These are phyloP conservation scores for Francoa sonchifolia DNA, from an alignment of 441 rosid genomes.

Conservation along the genomic window DNA sequence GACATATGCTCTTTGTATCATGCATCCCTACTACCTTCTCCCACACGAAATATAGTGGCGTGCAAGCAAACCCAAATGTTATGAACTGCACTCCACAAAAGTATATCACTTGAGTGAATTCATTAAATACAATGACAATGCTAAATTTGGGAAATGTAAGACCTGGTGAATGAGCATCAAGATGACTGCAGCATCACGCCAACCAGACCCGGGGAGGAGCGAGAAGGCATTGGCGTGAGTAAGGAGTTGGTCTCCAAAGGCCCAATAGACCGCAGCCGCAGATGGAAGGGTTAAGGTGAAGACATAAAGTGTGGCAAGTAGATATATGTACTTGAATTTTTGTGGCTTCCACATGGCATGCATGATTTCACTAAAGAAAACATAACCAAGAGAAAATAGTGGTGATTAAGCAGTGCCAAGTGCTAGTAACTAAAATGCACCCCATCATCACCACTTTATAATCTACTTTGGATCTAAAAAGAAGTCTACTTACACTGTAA, in stretches of 20 bases:
- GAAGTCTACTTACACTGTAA: constrained; percentile 3
- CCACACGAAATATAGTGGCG: no score
- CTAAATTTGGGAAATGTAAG: no score
- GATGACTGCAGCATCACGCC: constrained; percentile 7
- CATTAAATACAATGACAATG: no score
- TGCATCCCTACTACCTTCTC: constrained; percentile 15
- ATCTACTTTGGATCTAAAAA: neutral
- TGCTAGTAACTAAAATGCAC: no score
- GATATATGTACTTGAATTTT: constrained; percentile 10
- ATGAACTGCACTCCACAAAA: constrained; percentile 1
- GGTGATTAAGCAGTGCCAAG: no score
- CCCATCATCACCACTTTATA: neutral
- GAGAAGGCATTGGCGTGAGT: constrained; percentile 12
- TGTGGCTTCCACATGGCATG: no score
- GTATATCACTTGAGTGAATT: no score
- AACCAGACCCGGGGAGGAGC: constrained; percentile 7
- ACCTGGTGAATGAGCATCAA: constrained; percentile 12
- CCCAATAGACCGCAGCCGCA: constrained; percentile 9
- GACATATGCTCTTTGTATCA: constrained; percentile 9
- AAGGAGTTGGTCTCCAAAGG: constrained; percentile 12
- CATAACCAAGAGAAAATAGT: no score
- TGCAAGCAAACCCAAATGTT: constrained; percentile 12
- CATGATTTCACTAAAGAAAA: constrained; percentile 11
- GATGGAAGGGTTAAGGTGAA: constrained; percentile 9
- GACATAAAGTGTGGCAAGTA: constrained; percentile 7